Base-by-base conservation (phyloP, 106 monocot species). In the Dactylorhiza incarnata region DNA sequence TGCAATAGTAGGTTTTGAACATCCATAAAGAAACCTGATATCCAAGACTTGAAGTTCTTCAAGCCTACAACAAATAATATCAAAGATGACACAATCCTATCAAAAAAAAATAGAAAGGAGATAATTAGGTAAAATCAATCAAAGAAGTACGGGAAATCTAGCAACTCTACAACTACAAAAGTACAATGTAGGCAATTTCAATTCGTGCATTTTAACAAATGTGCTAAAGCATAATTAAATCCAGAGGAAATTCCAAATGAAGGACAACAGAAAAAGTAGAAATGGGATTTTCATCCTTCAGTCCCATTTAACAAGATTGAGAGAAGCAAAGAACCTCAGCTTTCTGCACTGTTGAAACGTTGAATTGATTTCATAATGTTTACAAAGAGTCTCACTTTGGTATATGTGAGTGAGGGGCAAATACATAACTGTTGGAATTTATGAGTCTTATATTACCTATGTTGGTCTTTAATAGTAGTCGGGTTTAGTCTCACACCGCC, bases 11-110 rank as follows among this genome's bases (percentile, higher is more conserved):
- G 97, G 97, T 66, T 85, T 94, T 45, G 89, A 77, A 82, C 97
- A 99, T 46, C 91, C 94, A 86, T 94, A 94, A 9, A 99, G 86
- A 86, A 99, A 99, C 72, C 94, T 99, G 74, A 99, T 94, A 82
- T 99, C 97, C 83, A 99, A 81, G 72, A 99, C 97, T 80, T 94
- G 97, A 82, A 99, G 97, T 79, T 99, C 97, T 84, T 99, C 97
- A 76, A 99, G 91, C 78, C 97, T 99, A 84, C 45, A 37, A 75
- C 7, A 44, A 74, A 68, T 19, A 51, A 48, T 43, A 76, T 44
- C 65, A 73, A n/a, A 47, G 20, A 49, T 63, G 62, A 19, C 14
- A 76, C 58, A 22, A 22, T 11, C 72, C 48, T 49, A 9, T 49
- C 23, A 72, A 0, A 44, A 12, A 44, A 12, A 46, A 16, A 69